A percentile compares a stretch with the other conserved stretches of the same genome.
Evolutionary conservation across 129 eudicot species (phyloP).

Genomic region (Artemisia tridentata): DNA sequence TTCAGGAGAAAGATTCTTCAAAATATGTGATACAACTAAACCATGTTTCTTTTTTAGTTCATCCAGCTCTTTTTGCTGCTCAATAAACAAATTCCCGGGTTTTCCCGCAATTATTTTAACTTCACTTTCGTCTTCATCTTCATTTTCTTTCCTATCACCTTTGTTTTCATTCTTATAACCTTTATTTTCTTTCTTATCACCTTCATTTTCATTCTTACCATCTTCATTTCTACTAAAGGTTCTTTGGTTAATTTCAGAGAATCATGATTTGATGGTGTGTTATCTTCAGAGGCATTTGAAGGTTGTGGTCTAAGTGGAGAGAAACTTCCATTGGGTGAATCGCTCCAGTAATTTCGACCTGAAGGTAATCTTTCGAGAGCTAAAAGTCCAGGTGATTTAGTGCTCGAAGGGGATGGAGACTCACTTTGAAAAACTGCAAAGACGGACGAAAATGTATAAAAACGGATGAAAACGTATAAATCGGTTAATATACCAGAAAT

Average conservation of each 20-base stretch:
- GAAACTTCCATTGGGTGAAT: slow-evolving; percentile 58
- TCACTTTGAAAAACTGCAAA: slow-evolving; percentile 21
- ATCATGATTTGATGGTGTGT: slow-evolving; percentile 8
- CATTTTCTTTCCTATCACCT: not conserved
- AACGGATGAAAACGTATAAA: too few species aligned
- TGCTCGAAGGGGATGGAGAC: slow-evolving; percentile 37
- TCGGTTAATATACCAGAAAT: too few species aligned
- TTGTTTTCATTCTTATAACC: not conserved
- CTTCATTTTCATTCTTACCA: slow-evolving; percentile 21
- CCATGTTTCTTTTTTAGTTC: slow-evolving; percentile 71
- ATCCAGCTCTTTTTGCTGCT: slow-evolving; percentile 74
- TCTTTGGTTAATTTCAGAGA: slow-evolving; percentile 27
- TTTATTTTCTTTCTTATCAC: not conserved
- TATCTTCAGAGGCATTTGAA: slow-evolving; percentile 43
- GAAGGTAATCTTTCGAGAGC: slow-evolving; percentile 72
- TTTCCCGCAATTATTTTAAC: slow-evolving; percentile 41
- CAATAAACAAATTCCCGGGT: slow-evolving; percentile 49
- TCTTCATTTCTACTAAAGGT: slow-evolving; percentile 29
- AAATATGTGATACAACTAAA: slow-evolving; percentile 38
- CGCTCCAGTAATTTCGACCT: slow-evolving; percentile 76
- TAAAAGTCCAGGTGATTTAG: slow-evolving; percentile 34
- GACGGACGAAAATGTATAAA: too few species aligned
- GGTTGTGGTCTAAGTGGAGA: slow-evolving; percentile 55
- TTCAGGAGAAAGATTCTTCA: slow-evolving; percentile 57
- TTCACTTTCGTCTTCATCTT: slow-evolving; percentile 27